These are phyloP conservation scores for Daedaleopsis sinensis DNA, from an alignment of 768 basidiomycete genomes.

Conservation along the genomic window DNA sequence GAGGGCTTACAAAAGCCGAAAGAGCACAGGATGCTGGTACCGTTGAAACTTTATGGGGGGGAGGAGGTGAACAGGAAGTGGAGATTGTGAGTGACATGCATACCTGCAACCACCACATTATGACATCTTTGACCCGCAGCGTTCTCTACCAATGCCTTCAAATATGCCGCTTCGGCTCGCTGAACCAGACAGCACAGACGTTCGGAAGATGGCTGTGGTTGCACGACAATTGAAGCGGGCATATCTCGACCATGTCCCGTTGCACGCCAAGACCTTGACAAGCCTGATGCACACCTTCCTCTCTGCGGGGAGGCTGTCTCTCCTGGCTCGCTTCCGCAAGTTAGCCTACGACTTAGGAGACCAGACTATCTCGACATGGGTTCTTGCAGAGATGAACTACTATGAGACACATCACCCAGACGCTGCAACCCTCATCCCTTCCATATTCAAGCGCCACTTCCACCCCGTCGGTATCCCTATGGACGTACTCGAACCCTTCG, in stretches of 20 bases:
- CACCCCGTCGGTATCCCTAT: slow-evolving; percentile 55
- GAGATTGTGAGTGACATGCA: not conserved
- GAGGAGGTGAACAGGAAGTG: not conserved
- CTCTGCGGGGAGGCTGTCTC: slow-evolving; percentile 58
- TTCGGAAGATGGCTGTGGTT: not conserved
- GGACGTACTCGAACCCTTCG: not conserved
- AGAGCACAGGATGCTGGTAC: not conserved
- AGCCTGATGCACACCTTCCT: slow-evolving; percentile 22
- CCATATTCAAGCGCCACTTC: slow-evolving; percentile 55
- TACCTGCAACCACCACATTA: not conserved
- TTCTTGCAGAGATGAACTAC: slow-evolving; percentile 32
- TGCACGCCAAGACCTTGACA: slow-evolving; percentile 10
- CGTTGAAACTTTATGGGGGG: not conserved
- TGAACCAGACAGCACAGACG: too few species aligned
- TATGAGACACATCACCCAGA: slow-evolving; percentile 5
- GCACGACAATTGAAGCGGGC: not conserved
- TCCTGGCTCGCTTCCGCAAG: slow-evolving; percentile 63
- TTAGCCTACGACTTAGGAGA: slow-evolving; percentile 45
- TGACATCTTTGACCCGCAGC: not conserved
- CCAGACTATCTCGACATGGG: slow-evolving; percentile 26
- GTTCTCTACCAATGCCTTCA: not conserved
- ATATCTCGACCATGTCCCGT: not conserved
- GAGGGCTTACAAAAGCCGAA: not conserved
- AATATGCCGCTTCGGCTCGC: too few species aligned
- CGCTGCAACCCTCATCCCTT: slow-evolving; percentile 14